Evolutionary conservation across 768 basidiomycete species (phyloP).

Genomic region (Boletus insuetus): DNA sequence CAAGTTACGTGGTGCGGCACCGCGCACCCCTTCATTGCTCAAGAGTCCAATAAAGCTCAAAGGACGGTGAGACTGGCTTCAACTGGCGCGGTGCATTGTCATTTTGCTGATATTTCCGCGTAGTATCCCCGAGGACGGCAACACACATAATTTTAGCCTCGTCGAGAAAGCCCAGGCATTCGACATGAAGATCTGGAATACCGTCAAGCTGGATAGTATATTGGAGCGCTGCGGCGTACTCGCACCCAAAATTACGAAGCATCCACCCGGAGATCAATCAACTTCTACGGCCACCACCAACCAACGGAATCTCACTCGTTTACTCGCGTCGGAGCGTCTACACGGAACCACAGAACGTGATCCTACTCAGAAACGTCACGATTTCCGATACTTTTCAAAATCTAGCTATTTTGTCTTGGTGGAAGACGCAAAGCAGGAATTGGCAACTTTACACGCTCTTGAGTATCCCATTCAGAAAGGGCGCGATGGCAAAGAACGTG

Average conservation of each 20-base stretch:
- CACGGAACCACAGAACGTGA: constrained; percentile 90
- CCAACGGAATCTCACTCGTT: constrained; percentile 53
- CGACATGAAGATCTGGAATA: constrained; percentile 85
- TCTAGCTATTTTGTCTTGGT: constrained; percentile 79
- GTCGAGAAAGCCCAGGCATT: constrained; percentile 65
- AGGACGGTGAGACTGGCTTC: constrained; percentile 45
- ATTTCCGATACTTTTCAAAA: constrained; percentile 82
- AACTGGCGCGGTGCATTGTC: not conserved
- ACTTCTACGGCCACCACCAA: constrained; percentile 30
- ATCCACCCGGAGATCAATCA: constrained; percentile 28
- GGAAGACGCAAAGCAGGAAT: constrained; percentile 83
- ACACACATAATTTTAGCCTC: constrained; percentile 43
- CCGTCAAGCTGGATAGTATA: constrained; percentile 68
- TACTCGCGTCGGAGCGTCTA: constrained; percentile 78
- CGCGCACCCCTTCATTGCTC: constrained; percentile 31
- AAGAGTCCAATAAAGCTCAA: constrained; percentile 68
- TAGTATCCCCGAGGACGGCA: constrained; percentile 33
- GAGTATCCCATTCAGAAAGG: constrained; percentile 67
- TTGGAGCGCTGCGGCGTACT: constrained; percentile 60
- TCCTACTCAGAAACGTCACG: constrained; percentile 80
- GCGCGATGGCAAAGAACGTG: constrained; percentile 50
- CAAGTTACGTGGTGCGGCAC: constrained; percentile 27
- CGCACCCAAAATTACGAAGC: constrained; percentile 28
- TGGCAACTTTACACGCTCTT: constrained; percentile 80
- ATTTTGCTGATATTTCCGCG: not conserved